Evolutionary conservation across 257 asterid genomes (phyloP), one percentile per base, ranked within the genome.

Genomic region (Petrea volubilis): DNA sequence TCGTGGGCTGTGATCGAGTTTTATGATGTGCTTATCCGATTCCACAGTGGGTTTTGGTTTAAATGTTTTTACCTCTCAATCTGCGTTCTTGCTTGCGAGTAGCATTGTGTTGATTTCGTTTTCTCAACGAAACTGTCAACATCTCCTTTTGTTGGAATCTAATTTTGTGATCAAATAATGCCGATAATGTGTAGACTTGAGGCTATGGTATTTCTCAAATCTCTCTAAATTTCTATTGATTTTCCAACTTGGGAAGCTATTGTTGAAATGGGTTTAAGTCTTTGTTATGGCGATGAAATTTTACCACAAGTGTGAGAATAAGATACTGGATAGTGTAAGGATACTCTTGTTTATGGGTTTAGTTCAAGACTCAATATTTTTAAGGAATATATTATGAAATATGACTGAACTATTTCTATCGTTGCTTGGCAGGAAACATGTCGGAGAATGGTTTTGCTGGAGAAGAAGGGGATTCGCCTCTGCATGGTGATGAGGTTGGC

Each of bases 341-440:
- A 40, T 14, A 31, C 38, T 59, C 29, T 59, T 17, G 56, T 28
- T 41, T 36, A 21, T 50, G 53, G 36, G 5, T 44, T 47, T 59
- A 17, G 14, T 47, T 24, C 11, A n/a, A n/a, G n/a, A n/a, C n/a
- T n/a, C n/a, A n/a, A n/a, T n/a, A n/a, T n/a, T n/a, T n/a, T n/a
- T n/a, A n/a, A n/a, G n/a, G n/a, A n/a, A n/a, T n/a, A n/a, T n/a
- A n/a, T n/a, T n/a, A n/a, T n/a, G 20, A 38, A 64, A 41, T 47
- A 34, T 52, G 25, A 29, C 24, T 15, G 14, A 2, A 23, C 40
- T 53, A 36, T 55, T 68, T 72, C n/a, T 66, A 20, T 33, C n/a
- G 43, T 72, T 74, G 29, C 58, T 69, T 72, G n/a, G 64, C 87
- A 92, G 94, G 82, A 77, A 79, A 67, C 8, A 88, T 90, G 98